Base-by-base conservation (phyloP, 306 rosid genomes). In the Prunus mume region DNA sequence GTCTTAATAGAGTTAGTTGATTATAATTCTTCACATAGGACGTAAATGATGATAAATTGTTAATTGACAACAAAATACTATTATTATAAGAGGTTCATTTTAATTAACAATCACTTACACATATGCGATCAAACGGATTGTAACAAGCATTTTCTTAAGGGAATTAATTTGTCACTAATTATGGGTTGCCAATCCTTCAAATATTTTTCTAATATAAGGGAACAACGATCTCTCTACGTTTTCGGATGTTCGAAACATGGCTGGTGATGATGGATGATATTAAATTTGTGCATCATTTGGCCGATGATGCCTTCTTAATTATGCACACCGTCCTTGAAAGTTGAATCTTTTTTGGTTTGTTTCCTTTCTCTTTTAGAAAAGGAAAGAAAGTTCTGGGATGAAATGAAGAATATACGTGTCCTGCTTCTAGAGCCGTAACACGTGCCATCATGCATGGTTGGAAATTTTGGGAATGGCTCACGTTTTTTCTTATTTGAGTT, bases 391-490 rank as follows among this genome's bases (percentile, higher is more conserved):
- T 38, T 7, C 43, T 7, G 13, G 19, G 54, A 12, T 25, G 73
- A 60, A 67, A 67, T 27, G 67, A 41, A 67, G 45, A 9, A 27
- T 43, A 66, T 25, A 15, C n/a, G 32, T 64, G 64, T 34, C 11
- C 12, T 30, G 4, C 17, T 65, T 66, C 32, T 0, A 22, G 13
- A 9, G 20, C 17, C 65, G 13, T 10, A 55, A 15, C 56, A 65
- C 74, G 49, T 68, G 74, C 43, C 45, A 13, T 57, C 68, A 17
- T 2, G 75, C 75, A 28, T 76, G 74, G 50, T 28, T 19, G 46
- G n/a, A 56, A 20, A 20, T 3, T 56, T 56, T 24, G 24, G 62
- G 24, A 68, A 28, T 20, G 32, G 65, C 18, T 24, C 65, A 2
- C 34, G 3, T 24, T 58, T 58, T 55, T 52, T 6, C 43, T 34